Conservation (phyloP, 1,284 basidiomycete genomes). For the Ganoderma lingzhi region DNA sequence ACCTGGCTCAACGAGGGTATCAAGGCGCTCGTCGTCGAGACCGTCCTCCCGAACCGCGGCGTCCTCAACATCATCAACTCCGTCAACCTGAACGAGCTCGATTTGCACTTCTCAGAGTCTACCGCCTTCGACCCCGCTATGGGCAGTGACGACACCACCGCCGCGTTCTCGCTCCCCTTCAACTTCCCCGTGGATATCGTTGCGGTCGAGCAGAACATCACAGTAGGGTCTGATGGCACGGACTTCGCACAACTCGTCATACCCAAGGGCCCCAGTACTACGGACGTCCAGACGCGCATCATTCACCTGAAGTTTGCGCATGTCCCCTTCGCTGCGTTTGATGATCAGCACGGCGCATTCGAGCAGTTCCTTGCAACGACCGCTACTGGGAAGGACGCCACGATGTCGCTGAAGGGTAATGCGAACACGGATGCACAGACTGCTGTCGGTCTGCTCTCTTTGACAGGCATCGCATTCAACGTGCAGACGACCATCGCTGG, state of each 20-base stretch:
- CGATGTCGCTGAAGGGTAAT: slow-evolving; percentile 64
- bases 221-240: slow-evolving; percentile 59
- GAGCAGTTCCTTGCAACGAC: slow-evolving; percentile 75
- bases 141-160: slow-evolving; percentile 66
- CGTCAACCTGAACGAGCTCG: slow-evolving; percentile 70
- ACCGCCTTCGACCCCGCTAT: slow-evolving; percentile 67
- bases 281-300: slow-evolving; percentile 69
- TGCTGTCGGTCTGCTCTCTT: slow-evolving; percentile 73
- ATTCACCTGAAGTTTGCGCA: slow-evolving; percentile 70
- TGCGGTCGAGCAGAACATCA: slow-evolving; percentile 69
- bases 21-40: slow-evolving; percentile 66
- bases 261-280: slow-evolving; percentile 65
- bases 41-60: slow-evolving; percentile 73
- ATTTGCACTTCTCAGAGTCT: slow-evolving; percentile 65
- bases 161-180: slow-evolving; percentile 76
- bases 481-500: slow-evolving; percentile 71
- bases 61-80: slow-evolving; percentile 71
- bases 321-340: slow-evolving; percentile 68
- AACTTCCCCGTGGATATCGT: slow-evolving; percentile 75
- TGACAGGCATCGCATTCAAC: slow-evolving; percentile 68
- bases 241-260: slow-evolving; percentile 71
- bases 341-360: slow-evolving; percentile 62
- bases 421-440: slow-evolving; percentile 72
- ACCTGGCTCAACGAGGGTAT: slow-evolving; percentile 84
- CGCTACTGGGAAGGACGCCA: slow-evolving; percentile 58